phyloP scores from a whole-genome alignment of 2,329 filamentous ascomycete species.

The Karstenula rhodostoma region DNA sequence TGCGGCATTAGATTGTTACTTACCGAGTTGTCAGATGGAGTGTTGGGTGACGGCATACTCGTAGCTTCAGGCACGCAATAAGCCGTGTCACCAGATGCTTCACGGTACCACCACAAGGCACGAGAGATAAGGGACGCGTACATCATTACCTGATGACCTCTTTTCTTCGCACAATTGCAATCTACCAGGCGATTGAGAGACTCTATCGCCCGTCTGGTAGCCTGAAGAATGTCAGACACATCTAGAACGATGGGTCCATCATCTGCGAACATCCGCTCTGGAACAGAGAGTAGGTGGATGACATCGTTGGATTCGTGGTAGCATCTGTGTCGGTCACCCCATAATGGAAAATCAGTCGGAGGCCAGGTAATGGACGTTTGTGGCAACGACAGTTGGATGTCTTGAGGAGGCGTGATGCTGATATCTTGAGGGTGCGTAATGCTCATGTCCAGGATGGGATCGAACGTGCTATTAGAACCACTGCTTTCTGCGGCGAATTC shows the following conservation, averaged over 20 bases:
- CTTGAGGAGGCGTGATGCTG: neutral
- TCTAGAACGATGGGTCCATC: neutral
- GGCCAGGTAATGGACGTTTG: neutral
- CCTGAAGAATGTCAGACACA: conserved; percentile 13
- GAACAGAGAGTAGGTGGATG: conserved; percentile 11
- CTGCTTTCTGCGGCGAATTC: neutral
- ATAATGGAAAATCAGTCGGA: neutral
- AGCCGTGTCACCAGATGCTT: conserved; percentile 10
- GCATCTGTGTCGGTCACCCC: conserved; percentile 5
- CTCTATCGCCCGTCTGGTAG: conserved; percentile 7
- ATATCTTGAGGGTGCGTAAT: neutral
- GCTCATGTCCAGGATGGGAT: neutral
- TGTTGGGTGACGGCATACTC: conserved; percentile 2
- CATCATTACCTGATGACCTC: conserved; percentile 7
- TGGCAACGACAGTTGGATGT: neutral
- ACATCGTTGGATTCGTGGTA: conserved; percentile 15
- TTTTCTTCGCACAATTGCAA: conserved; percentile 8
- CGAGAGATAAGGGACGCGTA: conserved; percentile 12
- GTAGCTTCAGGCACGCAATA: neutral
- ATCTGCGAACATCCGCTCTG: conserved; percentile 4
- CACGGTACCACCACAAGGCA: conserved; percentile 13
- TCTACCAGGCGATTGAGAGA: conserved; percentile 4
- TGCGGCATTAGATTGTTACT: neutral
- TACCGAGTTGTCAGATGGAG: conserved; percentile 2
- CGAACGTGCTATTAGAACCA: neutral